A percentile compares a stretch with the other conserved stretches of the same genome.
Evolutionary conservation across 768 basidiomycete species (phyloP).

Genomic region (Pulveroboletus sp.): DNA sequence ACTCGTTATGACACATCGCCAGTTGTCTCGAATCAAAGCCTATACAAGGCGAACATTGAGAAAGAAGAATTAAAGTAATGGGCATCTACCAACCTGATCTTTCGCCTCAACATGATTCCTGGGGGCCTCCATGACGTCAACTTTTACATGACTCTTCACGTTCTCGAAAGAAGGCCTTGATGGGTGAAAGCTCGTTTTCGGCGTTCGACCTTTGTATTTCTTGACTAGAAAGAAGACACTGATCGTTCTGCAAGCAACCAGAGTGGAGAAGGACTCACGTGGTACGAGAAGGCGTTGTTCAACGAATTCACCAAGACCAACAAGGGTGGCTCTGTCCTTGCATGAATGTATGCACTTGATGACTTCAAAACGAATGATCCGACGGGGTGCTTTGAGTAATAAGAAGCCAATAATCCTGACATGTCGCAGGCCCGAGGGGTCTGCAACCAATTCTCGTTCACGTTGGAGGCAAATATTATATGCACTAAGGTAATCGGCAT

Average conservation of each 20-base stretch:
- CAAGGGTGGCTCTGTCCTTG: background rate
- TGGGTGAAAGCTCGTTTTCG: slow-evolving; percentile 11
- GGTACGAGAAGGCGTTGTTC: slow-evolving; percentile 3
- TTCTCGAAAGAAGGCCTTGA: slow-evolving; percentile 17
- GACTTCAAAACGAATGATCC: background rate
- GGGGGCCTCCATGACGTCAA: background rate
- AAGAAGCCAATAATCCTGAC: slow-evolving; percentile 7
- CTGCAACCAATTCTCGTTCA: background rate
- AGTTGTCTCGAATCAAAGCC: slow-evolving; percentile 37
- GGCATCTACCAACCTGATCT: background rate
- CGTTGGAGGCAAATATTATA: background rate
- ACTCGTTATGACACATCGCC: slow-evolving; percentile 33
- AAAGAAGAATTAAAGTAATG: background rate
- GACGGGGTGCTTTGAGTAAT: slow-evolving; percentile 4
- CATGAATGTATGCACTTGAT: slow-evolving; percentile 1
- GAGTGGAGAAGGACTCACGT: background rate
- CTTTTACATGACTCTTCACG: background rate
- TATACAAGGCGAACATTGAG: slow-evolving; percentile 8
- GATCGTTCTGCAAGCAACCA: background rate
- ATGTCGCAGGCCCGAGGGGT: no score
- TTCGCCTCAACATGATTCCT: slow-evolving; percentile 4
- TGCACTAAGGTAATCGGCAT: background rate
- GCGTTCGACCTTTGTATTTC: slow-evolving; percentile 18
- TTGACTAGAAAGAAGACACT: slow-evolving; percentile 14
- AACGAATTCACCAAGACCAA: slow-evolving; percentile 1